Base-by-base conservation (phyloP, 768 basidiomycete genomes). In the Rhodotorula babjevae region DNA sequence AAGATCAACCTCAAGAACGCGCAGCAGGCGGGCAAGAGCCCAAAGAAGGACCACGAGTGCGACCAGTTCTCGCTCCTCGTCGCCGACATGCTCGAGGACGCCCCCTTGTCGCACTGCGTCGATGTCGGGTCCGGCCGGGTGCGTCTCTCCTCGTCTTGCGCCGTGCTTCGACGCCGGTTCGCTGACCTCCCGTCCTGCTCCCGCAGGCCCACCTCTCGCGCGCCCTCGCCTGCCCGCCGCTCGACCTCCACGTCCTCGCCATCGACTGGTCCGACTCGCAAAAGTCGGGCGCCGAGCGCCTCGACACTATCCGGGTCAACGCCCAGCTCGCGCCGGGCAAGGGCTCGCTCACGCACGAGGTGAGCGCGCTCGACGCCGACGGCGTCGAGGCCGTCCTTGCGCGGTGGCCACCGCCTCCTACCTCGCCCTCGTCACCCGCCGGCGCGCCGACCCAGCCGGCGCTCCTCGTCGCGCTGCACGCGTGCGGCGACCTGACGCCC, bases 151-250 rank as follows among this genome's bases (percentile, higher is more conserved):
- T 46, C 25, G 25, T 25, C 50, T 5, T n/a, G n/a, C n/a, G n/a
- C n/a, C n/a, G n/a, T n/a, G n/a, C n/a, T n/a, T n/a, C n/a, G n/a
- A n/a, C n/a, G n/a, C n/a, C n/a, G n/a, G n/a, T n/a, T n/a, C n/a
- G n/a, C n/a, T n/a, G n/a, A n/a, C n/a, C n/a, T n/a, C n/a, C n/a
- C n/a, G n/a, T n/a, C n/a, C n/a, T n/a, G n/a, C n/a, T n/a, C n/a
- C n/a, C n/a, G n/a, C 65, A 74, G 73, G 73, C 73, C 0, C 73
- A 74, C 55, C 66, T 74, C 16, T 74, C 73, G 4, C 68, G 73
- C 46, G 65, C 73, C 1, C 73, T 74, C 53, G 69, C 73, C 10
- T 64, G 61, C 21, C 50, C 65, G 0, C 73, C 73, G 0, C 68
- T 70, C 44, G 50, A 69, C 59, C 66, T 74, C 14, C 73, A 74